Conservation (phyloP, 805 yeast genomes). For the Saturnispora bothae region DNA sequence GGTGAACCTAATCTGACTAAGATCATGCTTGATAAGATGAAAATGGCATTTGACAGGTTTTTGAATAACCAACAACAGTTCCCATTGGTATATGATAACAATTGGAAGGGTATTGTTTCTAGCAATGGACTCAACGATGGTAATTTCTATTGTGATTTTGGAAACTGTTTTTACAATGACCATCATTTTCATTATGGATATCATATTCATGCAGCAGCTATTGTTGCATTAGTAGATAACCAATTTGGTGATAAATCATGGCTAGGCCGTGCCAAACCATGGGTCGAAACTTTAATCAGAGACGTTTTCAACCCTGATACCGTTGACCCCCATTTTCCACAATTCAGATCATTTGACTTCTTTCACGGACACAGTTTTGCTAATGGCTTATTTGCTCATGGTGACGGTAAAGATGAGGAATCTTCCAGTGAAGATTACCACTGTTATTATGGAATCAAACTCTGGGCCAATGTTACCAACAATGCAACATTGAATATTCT, state of each 20-base stretch:
- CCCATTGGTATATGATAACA: conserved; percentile 70
- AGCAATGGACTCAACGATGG: conserved; percentile 39
- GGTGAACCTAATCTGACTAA: conserved; percentile 43
- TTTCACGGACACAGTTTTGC: conserved; percentile 71
- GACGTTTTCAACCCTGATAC: conserved; percentile 57
- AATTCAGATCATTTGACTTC: conserved; percentile 59
- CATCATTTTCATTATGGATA: conserved; percentile 87
- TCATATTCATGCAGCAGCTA: conserved; percentile 73
- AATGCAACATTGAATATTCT: conserved; percentile 43
- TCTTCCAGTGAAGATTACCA: conserved; percentile 64
- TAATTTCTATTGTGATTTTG: conserved; percentile 41
- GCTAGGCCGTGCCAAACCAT: conserved; percentile 36
- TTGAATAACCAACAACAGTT: conserved; percentile 55
- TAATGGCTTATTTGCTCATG: conserved; percentile 49
- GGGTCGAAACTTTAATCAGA: conserved; percentile 52
- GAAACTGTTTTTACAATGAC: conserved; percentile 70
- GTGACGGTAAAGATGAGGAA: conserved; percentile 66
- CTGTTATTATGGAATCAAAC: conserved; percentile 55
- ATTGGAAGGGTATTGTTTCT: conserved; percentile 72
- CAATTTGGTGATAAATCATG: conserved; percentile 40
- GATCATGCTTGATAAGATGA: conserved; percentile 44
- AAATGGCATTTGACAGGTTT: conserved; percentile 60
- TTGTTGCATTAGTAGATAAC: conserved; percentile 56
- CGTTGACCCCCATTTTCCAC: conserved; percentile 49
- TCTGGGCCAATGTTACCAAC: conserved; percentile 54